phyloP scores from a whole-genome alignment of 2,329 filamentous ascomycete species.

The Lachnellula subtilissima region DNA sequence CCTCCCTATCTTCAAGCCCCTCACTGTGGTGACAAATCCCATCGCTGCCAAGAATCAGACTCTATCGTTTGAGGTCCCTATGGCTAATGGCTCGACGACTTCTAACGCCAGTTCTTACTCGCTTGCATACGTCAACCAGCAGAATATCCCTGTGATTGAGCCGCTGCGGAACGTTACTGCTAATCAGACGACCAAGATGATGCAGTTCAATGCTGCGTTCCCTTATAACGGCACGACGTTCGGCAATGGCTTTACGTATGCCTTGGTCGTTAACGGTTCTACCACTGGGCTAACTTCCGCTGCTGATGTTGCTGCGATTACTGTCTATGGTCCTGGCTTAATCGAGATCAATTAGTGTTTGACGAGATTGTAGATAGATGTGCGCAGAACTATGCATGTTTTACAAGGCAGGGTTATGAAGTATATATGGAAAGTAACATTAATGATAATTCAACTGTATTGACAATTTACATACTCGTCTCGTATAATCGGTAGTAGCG shows the following conservation, averaged over 20 bases:
- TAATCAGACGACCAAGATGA: slow-evolving; percentile 30
- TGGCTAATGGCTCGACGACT: slow-evolving; percentile 29
- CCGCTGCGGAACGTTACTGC: slow-evolving; percentile 38
- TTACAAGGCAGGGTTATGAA: too few relatives aligned
- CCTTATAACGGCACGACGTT: slow-evolving; percentile 42
- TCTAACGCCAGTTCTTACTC: slow-evolving; percentile 34
- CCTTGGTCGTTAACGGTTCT: slow-evolving; percentile 39
- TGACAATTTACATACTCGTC: too few relatives aligned
- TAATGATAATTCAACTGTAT: too few relatives aligned
- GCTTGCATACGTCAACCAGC: slow-evolving; percentile 47
- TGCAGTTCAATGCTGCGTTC: slow-evolving; percentile 48
- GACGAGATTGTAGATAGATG: neutral
- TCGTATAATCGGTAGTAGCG: too few relatives aligned
- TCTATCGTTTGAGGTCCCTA: slow-evolving; percentile 46
- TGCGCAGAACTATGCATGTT: neutral
- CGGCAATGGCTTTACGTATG: slow-evolving; percentile 48
- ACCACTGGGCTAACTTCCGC: slow-evolving; percentile 33
- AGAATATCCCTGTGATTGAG: slow-evolving; percentile 44
- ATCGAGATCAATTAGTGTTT: slow-evolving; percentile 40
- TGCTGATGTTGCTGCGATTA: slow-evolving; percentile 34
- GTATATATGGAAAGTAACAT: too few relatives aligned
- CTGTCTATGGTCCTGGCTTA: slow-evolving; percentile 43
- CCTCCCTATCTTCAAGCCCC: slow-evolving; percentile 51
- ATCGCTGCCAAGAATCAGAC: neutral
- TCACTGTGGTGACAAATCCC: slow-evolving; percentile 37